Evolutionary conservation across 1,284 basidiomycete genomes (phyloP), one percentile per base, ranked within the genome.

Genomic region (Leccinum pachyderme): DNA sequence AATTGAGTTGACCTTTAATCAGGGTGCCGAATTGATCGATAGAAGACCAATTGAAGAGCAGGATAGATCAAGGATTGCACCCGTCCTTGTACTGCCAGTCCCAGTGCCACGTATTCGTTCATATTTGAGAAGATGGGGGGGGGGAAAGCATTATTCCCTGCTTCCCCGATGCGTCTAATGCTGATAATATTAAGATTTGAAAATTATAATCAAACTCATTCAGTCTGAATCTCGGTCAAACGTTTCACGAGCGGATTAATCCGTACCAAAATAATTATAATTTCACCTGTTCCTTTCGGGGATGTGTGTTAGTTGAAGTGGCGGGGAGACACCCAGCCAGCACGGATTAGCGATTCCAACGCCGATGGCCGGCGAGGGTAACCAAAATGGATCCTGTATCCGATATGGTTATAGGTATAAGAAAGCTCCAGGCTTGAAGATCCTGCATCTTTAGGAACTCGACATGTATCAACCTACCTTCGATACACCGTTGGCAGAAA

Each of bases 401-500:
- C 28, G 7, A 25, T 28, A 22, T n/a, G 13, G 22, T 31, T 29
- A 3, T 41, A 51, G 25, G 27, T 57, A 58, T 60, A 58, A 60
- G 31, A 51, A 28, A 15, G n/a, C 33, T 2, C 28, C 24, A 39
- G 6, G 32, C 28, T 31, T 58, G 37, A 7, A 37, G 9, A 13
- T 24, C 2, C 7, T 24, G 29, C 7, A 22, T 47, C 24, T 32
- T 37, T 13, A 11, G 47, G 18, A 52, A n/a, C 25, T n/a, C 15
- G 25, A 48, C 28, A 45, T 63, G 45, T 29, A 59, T 37, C 41
- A 24, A 49, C 54, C 27, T 22, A 28, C 31, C 25, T 11, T 41
- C n/a, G 9, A 43, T 11, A 41, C 25, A 37, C 39, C 15, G 5
- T 5, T 6, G 32, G 24, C 45, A 6, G 27, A 24, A 33, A n/a